Base-by-base conservation (phyloP, 2,329 filamentous ascomycete genomes). In the Penicillium sp. region DNA sequence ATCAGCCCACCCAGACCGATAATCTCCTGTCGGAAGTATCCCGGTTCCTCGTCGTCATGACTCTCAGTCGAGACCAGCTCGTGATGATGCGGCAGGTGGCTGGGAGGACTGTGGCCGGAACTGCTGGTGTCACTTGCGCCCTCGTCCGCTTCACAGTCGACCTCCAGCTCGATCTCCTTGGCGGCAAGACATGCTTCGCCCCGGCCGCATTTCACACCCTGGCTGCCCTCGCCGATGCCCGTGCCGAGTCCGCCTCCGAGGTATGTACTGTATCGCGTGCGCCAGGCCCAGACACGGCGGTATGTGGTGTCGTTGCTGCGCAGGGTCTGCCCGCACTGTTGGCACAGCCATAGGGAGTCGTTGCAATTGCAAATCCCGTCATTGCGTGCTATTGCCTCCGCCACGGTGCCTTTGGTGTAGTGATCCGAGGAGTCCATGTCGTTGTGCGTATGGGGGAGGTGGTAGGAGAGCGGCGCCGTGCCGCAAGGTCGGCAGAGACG, bases 1-100 rank as follows among this genome's bases (percentile, higher is more conserved):
- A 97, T 86, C 14, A 90, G 85, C 0, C 93, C 93, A 11, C 93
- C 93, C 47, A 97, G 90, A 2, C 93, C 93, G 70, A 96, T 91
- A 61, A 97, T 90, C 76, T 97, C 93, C 71, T 96, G 92, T 43
- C 90, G 84, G 58, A 88, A 84, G 71, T 96, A 97, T 3, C 92
- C 92, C 0, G 90, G 83, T 59, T 71, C 77, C 62, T 80, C 79
- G 38, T 75, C 75, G 22, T 73, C 70, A 38, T 71, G 71, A 22
- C 67, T 69, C 57, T 72, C 63, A 17, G 58, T 57, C 15, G 60
- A 59, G n/a, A 63, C 31, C n/a, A 43, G 49, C 17, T 67, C 61
- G 17, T 66, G 58, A n/a, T 67, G 67, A 67, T 72, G 41, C 61
- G 69, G 47, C 53, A 69, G 54, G 69, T 67, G 62, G 3, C 48